Evolutionary conservation across 257 asterid genomes (phyloP).

Genomic region (Jaltomata sinuosa): DNA sequence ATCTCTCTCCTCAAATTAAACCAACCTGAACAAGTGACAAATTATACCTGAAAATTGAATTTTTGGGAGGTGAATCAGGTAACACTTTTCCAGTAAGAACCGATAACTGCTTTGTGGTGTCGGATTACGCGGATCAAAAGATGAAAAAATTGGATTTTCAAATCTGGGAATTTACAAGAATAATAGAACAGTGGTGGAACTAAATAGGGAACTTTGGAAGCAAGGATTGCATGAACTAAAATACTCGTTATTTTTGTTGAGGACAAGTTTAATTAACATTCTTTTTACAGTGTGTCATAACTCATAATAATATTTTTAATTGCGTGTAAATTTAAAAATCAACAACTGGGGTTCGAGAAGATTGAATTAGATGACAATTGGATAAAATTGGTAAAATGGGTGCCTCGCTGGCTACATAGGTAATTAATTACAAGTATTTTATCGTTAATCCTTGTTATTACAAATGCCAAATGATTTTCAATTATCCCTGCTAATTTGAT

Average conservation of each 20-base stretch:
- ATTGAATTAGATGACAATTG: not conserved
- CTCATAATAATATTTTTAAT: not conserved
- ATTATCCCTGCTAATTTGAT: too few species aligned
- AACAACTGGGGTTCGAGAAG: not conserved
- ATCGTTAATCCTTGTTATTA: too few species aligned
- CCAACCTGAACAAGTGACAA: conserved; percentile 66
- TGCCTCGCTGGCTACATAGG: not conserved
- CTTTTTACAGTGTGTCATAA: not conserved
- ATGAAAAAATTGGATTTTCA: not conserved
- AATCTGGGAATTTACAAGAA: not conserved
- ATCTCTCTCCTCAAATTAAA: too few species aligned
- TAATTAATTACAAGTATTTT: too few species aligned
- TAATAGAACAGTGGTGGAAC: too few species aligned
- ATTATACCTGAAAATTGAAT: conserved; percentile 49
- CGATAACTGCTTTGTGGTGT: too few species aligned
- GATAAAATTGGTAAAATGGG: not conserved
- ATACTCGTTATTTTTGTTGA: too few species aligned
- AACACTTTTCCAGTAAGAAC: conserved; percentile 7
- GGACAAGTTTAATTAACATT: not conserved
- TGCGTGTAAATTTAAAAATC: not conserved
- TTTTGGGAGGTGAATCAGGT: not conserved
- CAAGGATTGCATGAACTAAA: not conserved
- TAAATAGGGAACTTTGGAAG: not conserved
- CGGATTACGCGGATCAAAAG: not conserved
- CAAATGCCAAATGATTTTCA: too few species aligned